These are phyloP conservation scores for Trichoderma sp. DNA, from an alignment of 2,329 filamentous ascomycete genomes.

Conservation along the genomic window DNA sequence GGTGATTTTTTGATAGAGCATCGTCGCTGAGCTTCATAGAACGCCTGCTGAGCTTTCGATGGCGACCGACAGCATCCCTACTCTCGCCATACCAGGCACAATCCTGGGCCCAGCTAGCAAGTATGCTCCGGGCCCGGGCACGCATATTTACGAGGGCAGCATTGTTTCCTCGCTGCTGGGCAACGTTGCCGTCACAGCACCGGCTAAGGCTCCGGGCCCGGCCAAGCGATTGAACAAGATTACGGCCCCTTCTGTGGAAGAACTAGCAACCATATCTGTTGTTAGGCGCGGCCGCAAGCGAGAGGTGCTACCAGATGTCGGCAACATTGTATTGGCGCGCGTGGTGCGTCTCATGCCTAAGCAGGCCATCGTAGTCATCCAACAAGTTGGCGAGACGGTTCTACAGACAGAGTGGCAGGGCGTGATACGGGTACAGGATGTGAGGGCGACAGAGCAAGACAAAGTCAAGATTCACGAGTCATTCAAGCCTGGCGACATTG, in stretches of 20 bases:
- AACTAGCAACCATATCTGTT: slow-evolving; percentile 56
- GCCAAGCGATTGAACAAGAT: slow-evolving; percentile 60
- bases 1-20: slow-evolving; percentile 6
- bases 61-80: slow-evolving; percentile 40
- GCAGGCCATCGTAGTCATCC: slow-evolving; percentile 82
- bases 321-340: slow-evolving; percentile 75
- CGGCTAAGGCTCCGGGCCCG: slow-evolving; percentile 48
- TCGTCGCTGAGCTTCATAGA: background rate
- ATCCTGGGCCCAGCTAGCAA: slow-evolving; percentile 65
- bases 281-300: slow-evolving; percentile 51
- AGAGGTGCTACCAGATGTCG: slow-evolving; percentile 78
- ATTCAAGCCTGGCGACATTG: slow-evolving; percentile 89
- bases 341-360: slow-evolving; percentile 82
- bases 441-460: slow-evolving; percentile 93
- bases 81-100: slow-evolving; percentile 77
- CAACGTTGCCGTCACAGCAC: slow-evolving; percentile 56
- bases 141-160: slow-evolving; percentile 72
- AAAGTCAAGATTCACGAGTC: slow-evolving; percentile 87
- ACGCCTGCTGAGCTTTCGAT: slow-evolving; percentile 23
- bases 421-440: slow-evolving; percentile 83
- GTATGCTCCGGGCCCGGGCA: slow-evolving; percentile 75
- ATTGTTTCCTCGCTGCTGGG: slow-evolving; percentile 84
- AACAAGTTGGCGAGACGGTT: slow-evolving; percentile 73
- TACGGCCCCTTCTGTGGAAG: slow-evolving; percentile 43
- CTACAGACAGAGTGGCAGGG: slow-evolving; percentile 81